Conservation (phyloP, 345 rosid genomes). For the Aquilaria malaccensis region DNA sequence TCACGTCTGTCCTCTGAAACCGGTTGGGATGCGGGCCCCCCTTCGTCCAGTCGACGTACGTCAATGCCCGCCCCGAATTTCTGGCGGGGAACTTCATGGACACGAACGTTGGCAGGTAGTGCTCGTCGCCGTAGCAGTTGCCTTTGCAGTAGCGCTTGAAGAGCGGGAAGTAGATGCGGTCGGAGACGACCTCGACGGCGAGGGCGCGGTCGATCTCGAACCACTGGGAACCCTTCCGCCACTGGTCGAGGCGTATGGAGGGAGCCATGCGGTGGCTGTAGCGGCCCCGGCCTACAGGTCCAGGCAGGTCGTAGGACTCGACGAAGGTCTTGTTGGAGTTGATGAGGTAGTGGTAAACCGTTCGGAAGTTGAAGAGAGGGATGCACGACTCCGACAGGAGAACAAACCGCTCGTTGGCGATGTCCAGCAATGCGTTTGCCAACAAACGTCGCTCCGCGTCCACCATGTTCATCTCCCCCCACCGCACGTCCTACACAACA, state of each 20-base stretch:
- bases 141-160: conserved; percentile 39
- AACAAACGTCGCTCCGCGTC: conserved; percentile 77
- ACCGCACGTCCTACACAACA: conserved; percentile 39
- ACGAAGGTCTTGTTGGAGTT: conserved; percentile 40
- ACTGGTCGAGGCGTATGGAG: conserved; percentile 26
- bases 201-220: conserved; percentile 65
- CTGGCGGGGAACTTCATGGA: conserved; percentile 25
- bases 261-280: conserved; percentile 47
- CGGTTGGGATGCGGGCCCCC: conserved; percentile 74
- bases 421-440: conserved; percentile 68
- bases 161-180: conserved; percentile 31
- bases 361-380: conserved; percentile 70
- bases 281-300: conserved; percentile 68
- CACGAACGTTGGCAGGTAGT: conserved; percentile 66
- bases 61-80: conserved; percentile 55
- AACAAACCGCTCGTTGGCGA: conserved; percentile 63
- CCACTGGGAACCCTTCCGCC: conserved; percentile 97
- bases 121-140: conserved; percentile 64
- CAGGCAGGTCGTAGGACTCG: conserved; percentile 40
- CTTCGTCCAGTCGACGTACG: conserved; percentile 76
- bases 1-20: conserved; percentile 33
- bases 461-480: conserved; percentile 74
- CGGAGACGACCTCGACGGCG: conserved; percentile 55
- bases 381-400: conserved; percentile 83
- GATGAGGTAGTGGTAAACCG: conserved; percentile 50